phyloP scores from a whole-genome alignment of 2,329 filamentous ascomycete species.

The Trichoderma sp. region DNA sequence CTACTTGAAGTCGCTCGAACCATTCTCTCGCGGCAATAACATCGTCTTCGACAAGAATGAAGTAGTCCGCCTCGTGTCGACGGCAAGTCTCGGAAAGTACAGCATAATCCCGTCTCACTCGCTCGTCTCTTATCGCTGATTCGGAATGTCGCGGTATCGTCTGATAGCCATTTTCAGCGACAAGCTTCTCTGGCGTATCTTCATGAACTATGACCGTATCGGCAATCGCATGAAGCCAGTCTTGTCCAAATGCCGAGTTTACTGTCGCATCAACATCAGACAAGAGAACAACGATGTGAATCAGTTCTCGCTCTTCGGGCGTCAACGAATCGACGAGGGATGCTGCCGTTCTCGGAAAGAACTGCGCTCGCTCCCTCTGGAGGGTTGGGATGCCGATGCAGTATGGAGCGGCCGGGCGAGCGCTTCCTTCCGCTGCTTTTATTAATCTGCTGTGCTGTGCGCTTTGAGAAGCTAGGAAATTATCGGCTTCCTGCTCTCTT shows the following conservation, averaged over 20 bases:
- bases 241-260: conserved; percentile 30
- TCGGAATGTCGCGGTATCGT: conserved; percentile 19
- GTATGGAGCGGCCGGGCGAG: conserved; percentile 8
- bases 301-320: conserved; percentile 26
- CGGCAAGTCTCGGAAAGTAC: conserved; percentile 28
- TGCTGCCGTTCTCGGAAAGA: conserved; percentile 26
- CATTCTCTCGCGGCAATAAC: conserved; percentile 32
- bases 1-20: conserved; percentile 26
- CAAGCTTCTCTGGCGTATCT: neutral
- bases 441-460: neutral
- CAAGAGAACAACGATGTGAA: conserved; percentile 31
- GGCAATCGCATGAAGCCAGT: conserved; percentile 30
- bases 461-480: conserved; percentile 20
- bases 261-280: conserved; percentile 28
- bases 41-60: conserved; percentile 34
- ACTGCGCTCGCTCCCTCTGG: conserved; percentile 27
- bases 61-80: conserved; percentile 26
- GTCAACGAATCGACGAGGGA: conserved; percentile 31
- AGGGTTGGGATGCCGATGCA: conserved; percentile 33
- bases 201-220: conserved; percentile 32
- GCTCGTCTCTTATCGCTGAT: conserved; percentile 24
- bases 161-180: conserved; percentile 12
- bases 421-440: neutral
- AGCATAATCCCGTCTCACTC: conserved; percentile 31
- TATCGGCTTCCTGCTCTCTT: conserved; percentile 26